Evolutionary conservation across 768 basidiomycete species (phyloP).

Genomic region (Mycena chlorophos): DNA sequence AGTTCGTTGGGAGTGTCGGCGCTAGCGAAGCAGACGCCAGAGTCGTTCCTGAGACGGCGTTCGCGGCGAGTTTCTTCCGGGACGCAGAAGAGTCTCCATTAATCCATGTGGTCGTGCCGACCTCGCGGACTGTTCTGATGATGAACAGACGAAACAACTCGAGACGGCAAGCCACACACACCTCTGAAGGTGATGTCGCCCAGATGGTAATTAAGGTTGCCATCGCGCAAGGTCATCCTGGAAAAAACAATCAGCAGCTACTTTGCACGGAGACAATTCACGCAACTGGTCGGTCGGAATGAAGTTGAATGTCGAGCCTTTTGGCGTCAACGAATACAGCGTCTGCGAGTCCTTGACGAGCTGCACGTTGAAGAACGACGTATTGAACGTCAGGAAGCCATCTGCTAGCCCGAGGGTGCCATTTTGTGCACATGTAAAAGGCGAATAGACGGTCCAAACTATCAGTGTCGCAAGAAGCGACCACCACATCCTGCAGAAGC

Average conservation of each 20-base stretch:
- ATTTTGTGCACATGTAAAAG: slow-evolving; percentile 26
- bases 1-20: slow-evolving; percentile 46
- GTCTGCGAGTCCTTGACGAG: slow-evolving; percentile 60
- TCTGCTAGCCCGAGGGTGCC: slow-evolving; percentile 45
- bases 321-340: slow-evolving; percentile 49
- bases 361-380: slow-evolving; percentile 44
- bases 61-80: slow-evolving; percentile 40
- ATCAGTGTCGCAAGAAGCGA: slow-evolving; percentile 7
- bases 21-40: slow-evolving; percentile 51
- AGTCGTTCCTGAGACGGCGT: slow-evolving; percentile 42
- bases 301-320: slow-evolving; percentile 46
- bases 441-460: slow-evolving; percentile 8
- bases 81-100: slow-evolving; percentile 46
- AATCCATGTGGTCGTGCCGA: slow-evolving; percentile 47
- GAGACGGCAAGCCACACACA: not conserved
- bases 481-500: slow-evolving; percentile 15
- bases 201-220: slow-evolving; percentile 53
- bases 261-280: not conserved
- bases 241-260: not conserved
- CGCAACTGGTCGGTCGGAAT: slow-evolving; percentile 45
- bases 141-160: not conserved
- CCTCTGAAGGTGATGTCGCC: slow-evolving; percentile 55
- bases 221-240: slow-evolving; percentile 46
- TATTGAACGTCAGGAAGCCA: slow-evolving; percentile 49
- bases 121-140: slow-evolving; percentile 41